Conservation (phyloP, 805 yeast genomes). For the Myxozyma sirexii region DNA sequence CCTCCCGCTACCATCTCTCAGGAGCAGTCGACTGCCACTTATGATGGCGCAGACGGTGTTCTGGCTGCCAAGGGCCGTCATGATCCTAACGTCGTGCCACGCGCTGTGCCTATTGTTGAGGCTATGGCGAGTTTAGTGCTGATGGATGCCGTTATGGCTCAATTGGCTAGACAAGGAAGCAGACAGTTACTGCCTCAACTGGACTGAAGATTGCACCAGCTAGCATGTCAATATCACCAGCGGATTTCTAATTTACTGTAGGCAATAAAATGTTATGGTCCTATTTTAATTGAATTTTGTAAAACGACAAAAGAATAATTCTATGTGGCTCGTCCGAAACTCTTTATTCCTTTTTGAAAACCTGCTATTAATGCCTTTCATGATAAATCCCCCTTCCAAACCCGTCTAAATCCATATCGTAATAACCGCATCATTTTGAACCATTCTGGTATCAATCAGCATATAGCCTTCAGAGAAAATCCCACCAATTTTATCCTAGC, state of each 20-base stretch:
- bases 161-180: constrained; percentile 76
- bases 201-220: not conserved
- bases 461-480: constrained; percentile 35
- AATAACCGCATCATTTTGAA: not conserved
- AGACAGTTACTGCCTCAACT: constrained; percentile 5
- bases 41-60: constrained; percentile 84
- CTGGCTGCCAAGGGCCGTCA: constrained; percentile 97
- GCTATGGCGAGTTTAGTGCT: constrained; percentile 96
- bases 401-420: no score
- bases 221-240: not conserved
- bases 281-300: not conserved
- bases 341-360: no score
- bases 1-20: constrained; percentile 97
- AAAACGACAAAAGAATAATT: no score
- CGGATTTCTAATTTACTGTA: not conserved
- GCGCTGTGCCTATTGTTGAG: constrained; percentile 98
- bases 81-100: constrained; percentile 97
- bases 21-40: constrained; percentile 85
- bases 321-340: no score
- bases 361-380: no score
- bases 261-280: not conserved
- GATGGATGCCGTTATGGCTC: constrained; percentile 83
- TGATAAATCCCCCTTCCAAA: not conserved
- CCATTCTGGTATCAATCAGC: not conserved
- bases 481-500: constrained; percentile 28